These are phyloP conservation scores for Picea mariana DNA, from an alignment of 83 land plant genomes.

Conservation along the genomic window DNA sequence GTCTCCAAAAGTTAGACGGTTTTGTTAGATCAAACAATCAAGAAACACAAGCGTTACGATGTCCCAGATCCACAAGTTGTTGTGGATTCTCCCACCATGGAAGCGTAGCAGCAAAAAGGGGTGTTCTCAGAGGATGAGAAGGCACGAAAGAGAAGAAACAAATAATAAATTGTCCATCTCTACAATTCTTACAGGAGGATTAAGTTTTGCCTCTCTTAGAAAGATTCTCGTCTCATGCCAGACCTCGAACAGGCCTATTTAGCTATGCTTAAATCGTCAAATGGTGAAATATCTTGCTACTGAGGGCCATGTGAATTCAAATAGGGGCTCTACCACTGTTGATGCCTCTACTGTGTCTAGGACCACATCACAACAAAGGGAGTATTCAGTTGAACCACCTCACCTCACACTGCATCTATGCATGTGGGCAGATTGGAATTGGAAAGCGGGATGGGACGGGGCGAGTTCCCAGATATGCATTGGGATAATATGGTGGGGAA, in stretches of 20 bases:
- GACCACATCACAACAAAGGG: no score
- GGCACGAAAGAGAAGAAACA: constrained; percentile 35
- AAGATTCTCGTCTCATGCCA: constrained; percentile 40
- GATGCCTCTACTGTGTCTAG: no score
- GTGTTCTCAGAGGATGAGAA: constrained; percentile 53
- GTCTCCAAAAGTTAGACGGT: background rate
- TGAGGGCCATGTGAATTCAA: no score
- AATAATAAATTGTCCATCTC: constrained; percentile 44
- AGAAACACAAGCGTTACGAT: constrained; percentile 1
- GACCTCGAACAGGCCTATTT: constrained; percentile 61
- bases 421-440: no score
- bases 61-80: background rate
- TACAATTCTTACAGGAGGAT: constrained; percentile 49
- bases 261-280: constrained; percentile 49
- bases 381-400: no score
- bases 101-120: background rate
- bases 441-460: no score
- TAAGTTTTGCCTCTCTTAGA: constrained; percentile 28
- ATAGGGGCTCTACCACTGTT: no score
- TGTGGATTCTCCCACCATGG: background rate
- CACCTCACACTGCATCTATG: no score
- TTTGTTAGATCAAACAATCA: background rate
- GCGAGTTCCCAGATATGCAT: no score
- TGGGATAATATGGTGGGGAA: no score
- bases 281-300: constrained; percentile 23